These are phyloP conservation scores for Pogostemon cablin DNA, from an alignment of 257 asterid species.

Conservation along the genomic window DNA sequence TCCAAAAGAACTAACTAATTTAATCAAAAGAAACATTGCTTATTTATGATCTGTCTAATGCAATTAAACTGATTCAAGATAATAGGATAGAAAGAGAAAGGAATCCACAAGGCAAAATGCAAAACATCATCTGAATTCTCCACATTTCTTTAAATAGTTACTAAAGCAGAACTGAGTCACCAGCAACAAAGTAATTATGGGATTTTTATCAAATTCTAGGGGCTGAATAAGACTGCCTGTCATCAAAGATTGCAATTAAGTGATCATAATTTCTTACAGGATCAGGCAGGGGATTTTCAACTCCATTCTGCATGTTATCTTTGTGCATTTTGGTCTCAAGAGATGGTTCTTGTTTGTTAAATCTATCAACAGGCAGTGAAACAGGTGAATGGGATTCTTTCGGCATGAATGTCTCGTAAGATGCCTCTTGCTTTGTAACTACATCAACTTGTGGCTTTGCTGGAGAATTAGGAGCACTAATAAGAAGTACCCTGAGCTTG, in stretches of 20 bases:
- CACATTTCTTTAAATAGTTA: background rate
- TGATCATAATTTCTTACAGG: slow-evolving; percentile 43
- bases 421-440: slow-evolving; percentile 50
- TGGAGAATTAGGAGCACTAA: slow-evolving; percentile 56
- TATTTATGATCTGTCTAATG: background rate
- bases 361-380: slow-evolving; percentile 60
- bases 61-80: background rate
- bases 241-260: slow-evolving; percentile 19
- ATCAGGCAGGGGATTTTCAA: slow-evolving; percentile 50
- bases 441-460: slow-evolving; percentile 48
- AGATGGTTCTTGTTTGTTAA: slow-evolving; percentile 59
- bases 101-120: background rate
- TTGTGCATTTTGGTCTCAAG: slow-evolving; percentile 38
- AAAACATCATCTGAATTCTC: background rate
- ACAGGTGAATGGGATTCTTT: slow-evolving; percentile 54
- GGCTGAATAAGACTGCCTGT: slow-evolving; percentile 12
- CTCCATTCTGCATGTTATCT: slow-evolving; percentile 51
- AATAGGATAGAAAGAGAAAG: background rate
- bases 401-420: slow-evolving; percentile 37
- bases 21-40: background rate
- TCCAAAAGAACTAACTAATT: background rate
- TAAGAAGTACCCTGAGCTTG: slow-evolving; percentile 76
- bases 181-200: background rate
- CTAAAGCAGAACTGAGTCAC: slow-evolving; percentile 15
- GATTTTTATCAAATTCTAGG: slow-evolving; percentile 16